These are phyloP conservation scores for Anaeromyces robustus DNA, from an alignment of 192 early-diverging fungal genomes.

Conservation along the genomic window DNA sequence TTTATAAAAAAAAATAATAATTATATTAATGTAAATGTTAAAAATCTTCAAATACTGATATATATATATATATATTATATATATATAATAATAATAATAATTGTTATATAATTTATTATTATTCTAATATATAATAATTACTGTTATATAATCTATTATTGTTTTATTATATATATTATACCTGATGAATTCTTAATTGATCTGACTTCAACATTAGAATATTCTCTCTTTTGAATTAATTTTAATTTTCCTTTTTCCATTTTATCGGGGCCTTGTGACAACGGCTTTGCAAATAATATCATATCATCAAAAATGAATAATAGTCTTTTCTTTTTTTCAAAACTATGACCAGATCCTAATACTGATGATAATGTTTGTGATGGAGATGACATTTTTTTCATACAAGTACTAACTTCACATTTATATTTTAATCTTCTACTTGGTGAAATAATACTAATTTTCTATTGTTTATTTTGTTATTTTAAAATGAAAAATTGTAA, in stretches of 20 bases:
- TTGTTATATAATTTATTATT: no score
- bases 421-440: neutral
- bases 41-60: no score
- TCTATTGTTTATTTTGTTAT: neutral
- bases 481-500: no score
- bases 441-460: neutral
- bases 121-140: no score
- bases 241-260: neutral
- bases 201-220: neutral
- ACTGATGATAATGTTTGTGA: neutral
- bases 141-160: no score
- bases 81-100: no score
- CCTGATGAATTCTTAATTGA: neutral
- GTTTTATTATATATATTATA: neutral
- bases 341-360: neutral
- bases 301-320: neutral
- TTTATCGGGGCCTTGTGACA: neutral
- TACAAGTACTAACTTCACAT: neutral
- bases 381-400: neutral
- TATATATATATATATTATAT: no score
- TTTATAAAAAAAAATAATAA: no score
- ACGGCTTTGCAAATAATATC: neutral
- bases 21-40: no score
- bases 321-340: neutral
- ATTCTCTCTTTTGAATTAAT: neutral